Base-by-base conservation (phyloP, 2,329 filamentous ascomycete genomes). In the Fusarium tupiense region DNA sequence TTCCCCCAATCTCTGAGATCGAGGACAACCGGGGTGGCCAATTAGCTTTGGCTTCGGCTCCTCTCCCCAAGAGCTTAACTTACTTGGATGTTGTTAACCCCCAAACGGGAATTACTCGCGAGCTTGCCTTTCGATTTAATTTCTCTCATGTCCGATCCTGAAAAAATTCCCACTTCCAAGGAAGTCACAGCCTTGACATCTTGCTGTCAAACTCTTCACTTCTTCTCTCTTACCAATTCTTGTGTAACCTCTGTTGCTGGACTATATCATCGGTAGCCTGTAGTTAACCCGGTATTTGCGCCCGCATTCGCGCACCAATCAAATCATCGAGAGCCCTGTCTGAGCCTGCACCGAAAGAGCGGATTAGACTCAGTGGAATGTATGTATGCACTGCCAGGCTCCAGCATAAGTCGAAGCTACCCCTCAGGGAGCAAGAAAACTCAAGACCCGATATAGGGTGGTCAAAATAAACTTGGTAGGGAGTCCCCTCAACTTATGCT, bases 301-400 rank as follows among this genome's bases (percentile, higher is more conserved):
- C 31, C 58, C 58, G 59, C 57, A 74, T 62, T 74, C 43, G 72
- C 72, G 72, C 72, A 68, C 72, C 72, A 74, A 74, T 74, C 33
- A 29, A 37, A 67, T 63, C 13, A 26, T 24, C 20, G 20, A 58
- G 43, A 64, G 47, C 64, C 64, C 72, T 68, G 68, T 67, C 46
- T 35, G 26, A 61, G 43, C 46, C 37, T 70, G 67, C 67, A 66
- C 37, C 60, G 67, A 66, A 65, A 54, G 46, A 53, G 38, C 66
- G 66, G 67, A 66, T 70, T 69, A 69, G 44, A 70, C 61, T 65
- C 35, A 54, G 37, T 46, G 33, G 29, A 47, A 58, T 57, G 43
- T 37, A 46, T 57, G 43, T 37, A 26, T 52, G 38, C 57, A 43
- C 19, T 52, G 58, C 40, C 41, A 61, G 56, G 63, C 63, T 67